Evolutionary conservation across 805 yeast species (phyloP), one percentile per base, ranked within the genome.

Genomic region (Nakazawaea sp.): DNA sequence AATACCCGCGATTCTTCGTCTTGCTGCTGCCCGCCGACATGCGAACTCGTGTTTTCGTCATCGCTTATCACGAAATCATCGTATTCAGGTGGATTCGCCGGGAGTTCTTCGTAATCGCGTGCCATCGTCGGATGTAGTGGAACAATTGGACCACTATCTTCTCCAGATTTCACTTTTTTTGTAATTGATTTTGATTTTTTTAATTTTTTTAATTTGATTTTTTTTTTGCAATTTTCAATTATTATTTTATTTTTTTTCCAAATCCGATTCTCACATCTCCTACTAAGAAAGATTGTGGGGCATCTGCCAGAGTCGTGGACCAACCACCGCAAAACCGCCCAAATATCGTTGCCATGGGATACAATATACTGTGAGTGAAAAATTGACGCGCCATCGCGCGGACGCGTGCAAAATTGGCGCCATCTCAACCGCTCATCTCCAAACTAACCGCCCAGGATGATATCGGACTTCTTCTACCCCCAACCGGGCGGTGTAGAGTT

Each of bases 401-500:
- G n/a, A n/a, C n/a, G n/a, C n/a, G n/a, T n/a, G n/a, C n/a, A n/a
- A n/a, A n/a, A n/a, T n/a, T n/a, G n/a, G n/a, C n/a, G n/a, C n/a
- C n/a, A 23, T 11, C 25, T 23, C 11, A 23, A 23, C 25, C 25
- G 25, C 25, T 11, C 25, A 23, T 23, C 25, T 17, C 29, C 26
- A 28, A 21, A 35, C 38, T 17, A 4, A n/a, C 11, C 17, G 13
- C 7, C 10, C 18, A 51, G 45, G 6, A 89, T 92, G 96, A 85
- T 89, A 4, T 84, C 95, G 30, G 99, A 92, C 59, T 92, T 88
- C 66, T 92, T 92, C 73, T 92, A 84, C 60, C 99, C 99, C 9
- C 98, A 92, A 55, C 82, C 97, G 0, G 99, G 99, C 3, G 99
- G 99, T 8, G 95, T 92, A 2, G 99, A 92, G 56, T 78, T 90